Base-by-base conservation (phyloP, 352 stramenopile species). In the Pythium aquatile region DNA sequence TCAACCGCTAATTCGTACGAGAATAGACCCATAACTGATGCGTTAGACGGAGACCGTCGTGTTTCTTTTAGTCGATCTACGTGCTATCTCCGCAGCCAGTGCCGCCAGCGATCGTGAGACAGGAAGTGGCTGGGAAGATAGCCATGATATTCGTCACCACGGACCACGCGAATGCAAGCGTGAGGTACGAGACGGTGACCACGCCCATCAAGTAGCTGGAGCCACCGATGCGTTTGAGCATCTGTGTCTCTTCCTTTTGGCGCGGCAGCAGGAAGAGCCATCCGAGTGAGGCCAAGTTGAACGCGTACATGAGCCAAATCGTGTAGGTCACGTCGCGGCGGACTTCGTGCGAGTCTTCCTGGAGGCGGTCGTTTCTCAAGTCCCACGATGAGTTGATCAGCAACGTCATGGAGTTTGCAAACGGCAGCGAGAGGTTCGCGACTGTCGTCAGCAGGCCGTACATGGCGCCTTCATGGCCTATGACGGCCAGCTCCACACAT, bases 131-230 rank as follows among this genome's bases (percentile, higher is more conserved):
- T 8, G 53, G 44, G 53, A 72, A 79, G 40, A 79, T 69, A n/a
- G 39, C 42, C 49, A 79, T 64, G 47, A 79, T n/a, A 53, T 76
- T 76, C 29, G 63, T 76, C 29, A 52, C 59, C 8, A 76, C 61
- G 9, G 66, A 65, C 60, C 60, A 72, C 26, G 69, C 28, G 46
- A 73, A 47, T 7, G 35, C 56, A 35, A 76, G 63, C 2, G 29
- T 40, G 8, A 76, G 7, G 17, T 61, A 46, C 20, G 60, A 53
- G 56, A 74, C 46, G 1, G 68, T 72, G 33, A 66, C 2, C 14
- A 56, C 24, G 42, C 69, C 69, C 26, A 70, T 53, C 24, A 55
- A 11, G 14, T 51, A 51, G 61, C 59, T 76, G 14, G 29, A 56
- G 28, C 52, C 51, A 13, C 72, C 72, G 3, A 16, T 66, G 29